Conservation (phyloP, 2,329 filamentous ascomycete species). For the Kalmusia sp. region DNA sequence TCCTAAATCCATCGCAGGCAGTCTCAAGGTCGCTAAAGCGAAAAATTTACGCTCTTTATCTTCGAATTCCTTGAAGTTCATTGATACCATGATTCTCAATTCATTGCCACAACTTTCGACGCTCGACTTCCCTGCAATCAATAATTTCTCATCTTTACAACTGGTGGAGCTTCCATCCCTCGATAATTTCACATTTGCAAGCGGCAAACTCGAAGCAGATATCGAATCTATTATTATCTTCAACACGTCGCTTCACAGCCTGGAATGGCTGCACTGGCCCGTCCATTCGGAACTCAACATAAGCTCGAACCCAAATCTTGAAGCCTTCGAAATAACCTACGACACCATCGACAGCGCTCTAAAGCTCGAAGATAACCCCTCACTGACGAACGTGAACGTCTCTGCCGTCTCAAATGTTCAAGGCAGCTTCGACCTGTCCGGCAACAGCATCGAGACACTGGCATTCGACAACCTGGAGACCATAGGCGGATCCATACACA, state of each 20-base stretch:
- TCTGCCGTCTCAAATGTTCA: conserved; percentile 17
- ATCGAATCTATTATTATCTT: conserved; percentile 24
- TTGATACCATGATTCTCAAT: conserved; percentile 20
- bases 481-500: conserved; percentile 24
- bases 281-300: conserved; percentile 22
- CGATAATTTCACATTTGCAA: conserved; percentile 17
- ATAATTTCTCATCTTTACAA: conserved; percentile 20
- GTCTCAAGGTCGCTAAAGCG: conserved; percentile 20
- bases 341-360: conserved; percentile 21
- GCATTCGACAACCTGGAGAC: conserved; percentile 21
- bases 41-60: conserved; percentile 21
- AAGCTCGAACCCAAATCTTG: conserved; percentile 22
- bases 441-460: conserved; percentile 12
- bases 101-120: conserved; percentile 26
- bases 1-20: conserved; percentile 18
- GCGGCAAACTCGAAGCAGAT: conserved; percentile 13
- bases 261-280: conserved; percentile 33
- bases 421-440: conserved; percentile 22
- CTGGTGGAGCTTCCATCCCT: conserved; percentile 18
- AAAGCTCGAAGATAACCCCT: conserved; percentile 18
- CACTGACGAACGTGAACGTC: conserved; percentile 16
- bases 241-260: conserved; percentile 21
- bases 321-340: conserved; percentile 20
- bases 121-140: conserved; percentile 23
- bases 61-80: conserved; percentile 18